Evolutionary conservation across 2,329 filamentous ascomycete genomes (phyloP).

Genomic region (Gyromitra esculenta): DNA sequence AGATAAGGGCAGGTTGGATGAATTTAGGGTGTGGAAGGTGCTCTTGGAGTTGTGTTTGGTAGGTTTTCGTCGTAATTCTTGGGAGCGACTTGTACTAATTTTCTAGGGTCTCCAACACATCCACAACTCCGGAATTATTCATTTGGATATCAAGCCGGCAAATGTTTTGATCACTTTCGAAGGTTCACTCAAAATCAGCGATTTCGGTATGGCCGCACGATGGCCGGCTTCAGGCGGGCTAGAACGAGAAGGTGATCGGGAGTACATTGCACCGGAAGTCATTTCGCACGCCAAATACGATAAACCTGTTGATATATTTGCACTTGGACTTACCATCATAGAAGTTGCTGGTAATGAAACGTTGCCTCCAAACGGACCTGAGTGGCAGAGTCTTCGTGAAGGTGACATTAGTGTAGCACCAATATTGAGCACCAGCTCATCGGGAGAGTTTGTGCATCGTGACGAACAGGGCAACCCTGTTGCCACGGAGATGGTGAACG

Average conservation of each 20-base stretch:
- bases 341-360: conserved; percentile 95
- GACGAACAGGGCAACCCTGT: conserved; percentile 78
- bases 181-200: conserved; percentile 82
- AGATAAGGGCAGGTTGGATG: conserved; percentile 84
- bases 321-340: conserved; percentile 90
- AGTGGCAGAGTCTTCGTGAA: conserved; percentile 88
- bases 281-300: conserved; percentile 78
- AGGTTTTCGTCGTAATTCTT: conserved; percentile 61
- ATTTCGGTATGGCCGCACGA: conserved; percentile 81
- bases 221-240: conserved; percentile 81
- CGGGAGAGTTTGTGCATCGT: conserved; percentile 72
- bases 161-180: conserved; percentile 85
- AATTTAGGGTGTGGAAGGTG: conserved; percentile 99
- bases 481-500: conserved; percentile 55
- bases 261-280: conserved; percentile 95
- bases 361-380: conserved; percentile 89
- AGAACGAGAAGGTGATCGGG: conserved; percentile 91
- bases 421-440: conserved; percentile 82
- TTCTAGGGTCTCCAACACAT: conserved; percentile 85
- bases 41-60: conserved; percentile 85
- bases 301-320: conserved; percentile 92
- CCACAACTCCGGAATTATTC: conserved; percentile 85
- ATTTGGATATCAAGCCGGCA: conserved; percentile 85
- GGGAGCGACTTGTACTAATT: conserved; percentile 34
- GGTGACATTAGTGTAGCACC: conserved; percentile 91